Evolutionary conservation across 1,284 basidiomycete genomes (phyloP), one percentile per base, ranked within the genome.

Genomic region (Chiua sp.): DNA sequence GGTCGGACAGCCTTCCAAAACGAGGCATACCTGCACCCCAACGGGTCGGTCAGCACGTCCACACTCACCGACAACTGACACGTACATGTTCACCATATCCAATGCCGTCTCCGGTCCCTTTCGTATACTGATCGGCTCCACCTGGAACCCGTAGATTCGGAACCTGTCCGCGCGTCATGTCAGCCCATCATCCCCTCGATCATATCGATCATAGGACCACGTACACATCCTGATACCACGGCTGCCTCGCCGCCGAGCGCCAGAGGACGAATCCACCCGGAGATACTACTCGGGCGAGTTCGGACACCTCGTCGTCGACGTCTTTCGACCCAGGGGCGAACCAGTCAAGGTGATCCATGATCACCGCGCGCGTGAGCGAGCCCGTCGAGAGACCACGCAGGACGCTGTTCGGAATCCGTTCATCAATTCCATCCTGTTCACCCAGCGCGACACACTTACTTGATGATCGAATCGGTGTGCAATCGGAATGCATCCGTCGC

Each of bases 271-370:
- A 78, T 2, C 90, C 91, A 1, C 87, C 88, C 0, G 80, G 73
- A 0, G 80, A 76, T n/a, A 92, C 74, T 3, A 87, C 88, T 13
- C 88, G 79, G 58, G 80, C 76, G 54, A 93, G 81, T 69, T 91
- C 85, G 15, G 76, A 68, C 30, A 91, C 80, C 69, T 92, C 90
- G 50, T 85, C 80, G 57, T 88, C 84, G 20, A 85, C 82, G 56
- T 87, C 87, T 58, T 76, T 71, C 6, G 85, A 80, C 23, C 84
- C 85, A 3, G 85, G 85, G 37, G 82, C 75, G 72, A 91, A 92
- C 90, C 87, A 91, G 68, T 92, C 91, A 63, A 92, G 81, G 61
- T 90, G 88, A 73, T 94, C 92, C 92, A 94, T 94, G 56, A 92
- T 80, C 59, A 94, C 83, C 13, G 85, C 82, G 47, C 87, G 84